A percentile compares a stretch with the other conserved stretches of the same genome.
Evolutionary conservation across 805 yeast genomes (phyloP).

Genomic region (Candida sonorensis): DNA sequence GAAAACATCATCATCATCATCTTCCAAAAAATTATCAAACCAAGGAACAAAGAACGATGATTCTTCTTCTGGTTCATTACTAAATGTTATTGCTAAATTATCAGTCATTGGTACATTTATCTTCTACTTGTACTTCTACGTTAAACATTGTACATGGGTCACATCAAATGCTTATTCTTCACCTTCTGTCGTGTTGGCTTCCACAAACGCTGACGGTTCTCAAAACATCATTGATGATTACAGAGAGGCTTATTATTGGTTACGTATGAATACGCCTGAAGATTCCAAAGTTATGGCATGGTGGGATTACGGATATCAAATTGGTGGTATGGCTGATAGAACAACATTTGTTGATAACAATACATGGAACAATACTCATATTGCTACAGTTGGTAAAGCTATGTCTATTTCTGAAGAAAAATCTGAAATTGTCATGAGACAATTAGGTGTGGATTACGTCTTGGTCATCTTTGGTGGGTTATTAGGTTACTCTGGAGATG

Average conservation of each 20-base stretch:
- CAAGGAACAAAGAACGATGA: too few species aligned
- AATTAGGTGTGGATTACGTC: slow-evolving; percentile 93
- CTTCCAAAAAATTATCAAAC: too few species aligned
- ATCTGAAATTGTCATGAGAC: slow-evolving; percentile 79
- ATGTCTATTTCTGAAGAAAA: slow-evolving; percentile 87
- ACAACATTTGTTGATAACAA: slow-evolving; percentile 97
- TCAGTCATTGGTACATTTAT: slow-evolving; percentile 62
- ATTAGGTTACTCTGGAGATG: slow-evolving; percentile 92
- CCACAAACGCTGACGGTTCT: slow-evolving; percentile 78
- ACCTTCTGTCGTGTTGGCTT: slow-evolving; percentile 92
- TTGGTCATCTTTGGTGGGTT: slow-evolving; percentile 91
- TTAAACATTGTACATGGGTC: slow-evolving; percentile 95
- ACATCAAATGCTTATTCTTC: slow-evolving; percentile 94
- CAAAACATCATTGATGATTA: slow-evolving; percentile 86
- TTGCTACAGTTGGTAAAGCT: slow-evolving; percentile 98
- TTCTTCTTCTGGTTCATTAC: slow-evolving; percentile 9
- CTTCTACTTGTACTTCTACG: slow-evolving; percentile 73
- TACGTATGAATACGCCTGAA: slow-evolving; percentile 94
- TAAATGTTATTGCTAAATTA: slow-evolving; percentile 46
- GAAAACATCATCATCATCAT: too few species aligned
- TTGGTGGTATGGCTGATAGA: slow-evolving; percentile 99
- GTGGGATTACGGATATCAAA: slow-evolving; percentile 99
- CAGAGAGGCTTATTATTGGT: slow-evolving; percentile 98
- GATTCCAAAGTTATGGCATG: slow-evolving; percentile 96
- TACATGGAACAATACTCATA: slow-evolving; percentile 99